A percentile compares a stretch with the other conserved stretches of the same genome.
Evolutionary conservation across 1,284 basidiomycete genomes (phyloP).

Genomic region (Boletellus deceptivus): DNA sequence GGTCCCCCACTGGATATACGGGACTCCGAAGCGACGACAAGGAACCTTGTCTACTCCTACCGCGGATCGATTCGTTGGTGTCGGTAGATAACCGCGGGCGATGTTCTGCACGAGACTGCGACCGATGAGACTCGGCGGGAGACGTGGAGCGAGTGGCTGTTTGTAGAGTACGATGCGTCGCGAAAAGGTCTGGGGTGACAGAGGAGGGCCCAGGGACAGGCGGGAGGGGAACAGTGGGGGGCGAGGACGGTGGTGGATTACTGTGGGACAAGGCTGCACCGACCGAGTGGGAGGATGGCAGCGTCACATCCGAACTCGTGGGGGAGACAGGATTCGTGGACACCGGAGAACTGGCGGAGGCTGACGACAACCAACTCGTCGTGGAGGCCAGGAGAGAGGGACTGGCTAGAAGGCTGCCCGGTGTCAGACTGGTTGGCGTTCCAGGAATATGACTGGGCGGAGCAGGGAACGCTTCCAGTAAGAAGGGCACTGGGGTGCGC

Average conservation of each 20-base stretch:
- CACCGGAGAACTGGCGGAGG: constrained; percentile 2
- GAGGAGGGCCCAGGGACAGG: constrained; percentile 30
- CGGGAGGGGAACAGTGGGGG: constrained; percentile 31
- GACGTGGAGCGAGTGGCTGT: constrained; percentile 17
- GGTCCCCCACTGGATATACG: constrained; percentile 12
- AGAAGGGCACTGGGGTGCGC: constrained; percentile 32
- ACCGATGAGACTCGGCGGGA: constrained; percentile 20
- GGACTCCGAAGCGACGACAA: constrained; percentile 33
- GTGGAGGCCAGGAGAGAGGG: constrained; percentile 18
- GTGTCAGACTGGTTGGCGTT: constrained; percentile 14
- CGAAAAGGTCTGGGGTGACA: constrained; percentile 18
- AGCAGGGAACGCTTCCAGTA: constrained; percentile 32
- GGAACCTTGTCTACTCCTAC: constrained; percentile 28
- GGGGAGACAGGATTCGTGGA: background rate
- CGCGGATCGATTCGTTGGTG: constrained; percentile 10
- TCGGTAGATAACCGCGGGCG: constrained; percentile 22
- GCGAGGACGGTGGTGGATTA: constrained; percentile 32
- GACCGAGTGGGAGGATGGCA: constrained; percentile 13
- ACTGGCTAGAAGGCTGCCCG: constrained; percentile 7
- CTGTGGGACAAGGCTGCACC: constrained; percentile 1
- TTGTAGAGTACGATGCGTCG: constrained; percentile 18
- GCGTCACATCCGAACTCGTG: constrained; percentile 1
- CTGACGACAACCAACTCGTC: constrained; percentile 3
- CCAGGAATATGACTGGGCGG: constrained; percentile 34
- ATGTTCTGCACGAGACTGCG: constrained; percentile 19